Conservation (phyloP, 768 basidiomycete species). For the Daedaleopsis sinensis region DNA sequence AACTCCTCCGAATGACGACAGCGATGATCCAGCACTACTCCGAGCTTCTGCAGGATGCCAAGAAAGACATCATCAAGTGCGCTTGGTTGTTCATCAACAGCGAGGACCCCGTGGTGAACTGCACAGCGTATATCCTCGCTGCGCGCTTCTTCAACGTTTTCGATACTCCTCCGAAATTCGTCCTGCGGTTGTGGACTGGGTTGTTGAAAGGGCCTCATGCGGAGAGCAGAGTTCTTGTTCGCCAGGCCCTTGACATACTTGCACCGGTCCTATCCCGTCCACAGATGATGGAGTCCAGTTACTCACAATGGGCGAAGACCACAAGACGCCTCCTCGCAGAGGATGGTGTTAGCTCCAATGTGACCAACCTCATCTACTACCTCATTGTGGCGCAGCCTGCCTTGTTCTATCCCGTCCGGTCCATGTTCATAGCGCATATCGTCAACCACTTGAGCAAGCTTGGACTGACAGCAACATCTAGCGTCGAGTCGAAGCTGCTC, state of each 20-base stretch:
- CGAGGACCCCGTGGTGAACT: conserved; percentile 91
- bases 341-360: conserved; percentile 71
- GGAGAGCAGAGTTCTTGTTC: conserved; percentile 74
- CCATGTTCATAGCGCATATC: conserved; percentile 92
- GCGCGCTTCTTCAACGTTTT: conserved; percentile 91
- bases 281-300: conserved; percentile 58
- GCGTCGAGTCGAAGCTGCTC: conserved; percentile 78
- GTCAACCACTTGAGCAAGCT: conserved; percentile 88
- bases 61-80: conserved; percentile 92
- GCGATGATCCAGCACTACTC: conserved; percentile 86
- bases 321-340: conserved; percentile 87
- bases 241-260: conserved; percentile 86
- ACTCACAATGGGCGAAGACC: conserved; percentile 80
- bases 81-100: conserved; percentile 87
- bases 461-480: conserved; percentile 74
- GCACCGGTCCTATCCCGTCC: conserved; percentile 77
- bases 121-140: conserved; percentile 87
- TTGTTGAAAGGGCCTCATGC: conserved; percentile 81
- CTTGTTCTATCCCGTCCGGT: conserved; percentile 91
- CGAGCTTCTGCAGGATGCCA: conserved; percentile 74
- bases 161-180: conserved; percentile 89
- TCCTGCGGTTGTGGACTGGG: conserved; percentile 88
- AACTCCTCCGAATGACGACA: conserved; percentile 87
- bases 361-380: conserved; percentile 85
- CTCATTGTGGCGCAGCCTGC: conserved; percentile 90